These are phyloP conservation scores for Suhomyces vadensis DNA, from an alignment of 805 yeast species.

Conservation along the genomic window DNA sequence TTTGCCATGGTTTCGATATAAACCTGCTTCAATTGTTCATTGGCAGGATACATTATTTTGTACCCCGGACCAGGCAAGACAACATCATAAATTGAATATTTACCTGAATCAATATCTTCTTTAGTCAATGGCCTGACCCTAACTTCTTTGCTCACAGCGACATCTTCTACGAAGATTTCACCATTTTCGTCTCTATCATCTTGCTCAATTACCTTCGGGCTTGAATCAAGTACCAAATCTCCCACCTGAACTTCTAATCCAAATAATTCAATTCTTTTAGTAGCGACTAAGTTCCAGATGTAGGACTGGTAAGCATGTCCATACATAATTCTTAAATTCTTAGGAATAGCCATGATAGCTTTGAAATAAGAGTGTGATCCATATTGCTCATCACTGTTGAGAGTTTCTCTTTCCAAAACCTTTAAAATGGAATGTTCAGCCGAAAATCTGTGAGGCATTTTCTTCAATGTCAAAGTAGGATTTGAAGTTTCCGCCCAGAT, in stretches of 20 bases:
- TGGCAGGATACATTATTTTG: conserved; percentile 83
- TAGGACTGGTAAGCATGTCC: conserved; percentile 97
- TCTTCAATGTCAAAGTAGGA: conserved; percentile 60
- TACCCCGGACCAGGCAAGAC: conserved; percentile 97
- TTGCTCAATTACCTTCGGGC: conserved; percentile 10
- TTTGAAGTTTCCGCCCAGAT: conserved; percentile 77
- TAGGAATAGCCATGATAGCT: conserved; percentile 86
- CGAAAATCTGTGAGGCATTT: conserved; percentile 84
- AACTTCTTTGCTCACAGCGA: conserved; percentile 53
- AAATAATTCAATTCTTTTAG: conserved; percentile 67
- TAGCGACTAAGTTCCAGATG: conserved; percentile 88
- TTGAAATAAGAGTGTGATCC: conserved; percentile 61
- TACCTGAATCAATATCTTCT: conserved; percentile 62
- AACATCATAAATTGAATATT: conserved; percentile 72
- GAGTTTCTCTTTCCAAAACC: conserved; percentile 53
- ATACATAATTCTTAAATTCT: conserved; percentile 90
- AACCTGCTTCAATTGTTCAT: conserved; percentile 55
- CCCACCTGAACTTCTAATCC: conserved; percentile 77
- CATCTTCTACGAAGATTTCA: conserved; percentile 70
- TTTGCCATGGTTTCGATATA: conserved; percentile 73
- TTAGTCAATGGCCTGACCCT: conserved; percentile 76
- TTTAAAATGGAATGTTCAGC: conserved; percentile 80
- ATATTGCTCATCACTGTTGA: conserved; percentile 45
- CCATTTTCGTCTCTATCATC: conserved; percentile 50
- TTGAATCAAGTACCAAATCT: conserved; percentile 64